Evolutionary conservation across 306 rosid species (phyloP).

Genomic region (Prunus campanulata): DNA sequence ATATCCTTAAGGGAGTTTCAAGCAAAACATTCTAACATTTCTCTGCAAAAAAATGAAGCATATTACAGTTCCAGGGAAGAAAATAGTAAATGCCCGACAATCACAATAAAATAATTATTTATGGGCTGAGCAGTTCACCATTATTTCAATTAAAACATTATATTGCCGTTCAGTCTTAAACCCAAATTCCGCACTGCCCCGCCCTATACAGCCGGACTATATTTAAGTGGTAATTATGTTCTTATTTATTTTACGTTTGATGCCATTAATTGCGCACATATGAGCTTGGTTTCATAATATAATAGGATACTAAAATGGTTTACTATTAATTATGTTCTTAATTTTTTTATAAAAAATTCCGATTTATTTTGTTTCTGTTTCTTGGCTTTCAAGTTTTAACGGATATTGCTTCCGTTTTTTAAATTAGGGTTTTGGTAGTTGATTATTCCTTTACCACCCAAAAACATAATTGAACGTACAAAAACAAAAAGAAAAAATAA

Average conservation of each 20-base stretch:
- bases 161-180: too few species aligned
- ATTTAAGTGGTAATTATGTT: too few species aligned
- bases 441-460: neutral
- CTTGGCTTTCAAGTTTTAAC: too few species aligned
- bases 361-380: neutral
- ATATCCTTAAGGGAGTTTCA: neutral
- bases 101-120: neutral
- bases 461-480: too few species aligned
- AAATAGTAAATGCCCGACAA: slow-evolving; percentile 2
- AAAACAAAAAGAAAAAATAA: too few species aligned
- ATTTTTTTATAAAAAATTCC: too few species aligned
- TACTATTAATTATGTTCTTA: too few species aligned
- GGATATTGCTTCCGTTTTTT: neutral
- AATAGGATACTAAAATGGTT: neutral
- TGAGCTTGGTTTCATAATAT: too few species aligned
- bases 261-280: too few species aligned
- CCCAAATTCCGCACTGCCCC: neutral
- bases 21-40: neutral
- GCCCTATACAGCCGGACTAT: neutral
- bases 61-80: neutral
- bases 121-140: neutral
- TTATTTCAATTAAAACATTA: neutral
- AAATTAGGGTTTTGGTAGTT: neutral
- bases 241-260: too few species aligned
- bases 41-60: neutral